Base-by-base conservation (phyloP, 371 early-diverging fungal genomes). In the Rhizomucor pusillus region DNA sequence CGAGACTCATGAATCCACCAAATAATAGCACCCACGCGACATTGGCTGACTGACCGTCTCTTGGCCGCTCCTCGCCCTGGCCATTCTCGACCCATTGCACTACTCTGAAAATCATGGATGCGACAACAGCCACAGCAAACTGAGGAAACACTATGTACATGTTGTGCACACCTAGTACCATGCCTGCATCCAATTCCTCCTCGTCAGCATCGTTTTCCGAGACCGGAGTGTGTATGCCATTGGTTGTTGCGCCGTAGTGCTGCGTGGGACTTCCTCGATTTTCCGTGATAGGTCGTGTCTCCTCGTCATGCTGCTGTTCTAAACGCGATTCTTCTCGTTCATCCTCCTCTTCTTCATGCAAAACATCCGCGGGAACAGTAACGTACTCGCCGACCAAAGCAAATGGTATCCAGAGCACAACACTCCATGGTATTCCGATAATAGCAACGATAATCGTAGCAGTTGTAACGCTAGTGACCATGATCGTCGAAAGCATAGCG, bases 81-180 rank as follows among this genome's bases (percentile, higher is more conserved):
- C 54, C 44, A 69, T 44, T 0, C 55, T 66, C 48, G 16, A 46
- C 47, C 57, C 57, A 57, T 5, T 66, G 65, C 16, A 57, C 57
- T 3, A 57, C 19, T 10, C 54, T 47, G 50, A 79, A 75, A 19
- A 79, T 58, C 23, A 63, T 36, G 22, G 74, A 60, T 9, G 76
- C 67, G 11, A 75, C 63, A 47, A 79, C 45, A 1, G 79, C 71
- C 20, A 73, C 71, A 1, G 52, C 62, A 59, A 79, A 79, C 58
- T 90, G 90, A 2, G 90, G 90, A 22, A 86, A 59, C 5, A 87
- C 87, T 48, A 90, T 80, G 53, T 84, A 87, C 60, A 87, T 75
- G 57, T 90, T 90, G 63, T 86, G 86, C 5, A 90, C 82, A 0
- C 89, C 90, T 1, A 90, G 59, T 0, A 86, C 71, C 56, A 84